Evolutionary conservation across 768 basidiomycete species (phyloP).

Genomic region (Phylloporus sp.): DNA sequence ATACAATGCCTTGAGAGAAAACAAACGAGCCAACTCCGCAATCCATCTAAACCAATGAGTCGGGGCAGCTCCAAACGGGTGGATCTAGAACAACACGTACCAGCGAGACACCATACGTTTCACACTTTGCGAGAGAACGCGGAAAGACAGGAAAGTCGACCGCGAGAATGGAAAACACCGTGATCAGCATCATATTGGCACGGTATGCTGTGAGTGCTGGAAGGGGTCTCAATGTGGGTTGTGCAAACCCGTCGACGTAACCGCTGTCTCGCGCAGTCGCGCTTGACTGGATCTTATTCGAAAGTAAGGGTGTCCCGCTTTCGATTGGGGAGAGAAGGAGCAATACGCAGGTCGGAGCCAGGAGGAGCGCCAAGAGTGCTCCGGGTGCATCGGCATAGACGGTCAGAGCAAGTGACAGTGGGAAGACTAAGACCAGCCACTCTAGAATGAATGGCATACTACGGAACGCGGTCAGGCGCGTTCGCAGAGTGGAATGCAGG

Average conservation of each 20-base stretch:
- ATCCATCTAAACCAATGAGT: constrained; percentile 71
- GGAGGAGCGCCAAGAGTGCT: constrained; percentile 45
- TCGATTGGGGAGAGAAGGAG: constrained; percentile 40
- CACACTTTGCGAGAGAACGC: constrained; percentile 82
- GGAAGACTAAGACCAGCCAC: constrained; percentile 63
- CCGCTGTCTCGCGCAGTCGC: background rate
- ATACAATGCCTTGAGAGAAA: constrained; percentile 90
- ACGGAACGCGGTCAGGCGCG: constrained; percentile 40
- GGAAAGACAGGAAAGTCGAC: constrained; percentile 96
- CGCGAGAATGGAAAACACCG: constrained; percentile 84
- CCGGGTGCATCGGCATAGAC: constrained; percentile 57
- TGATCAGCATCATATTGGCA: constrained; percentile 94
- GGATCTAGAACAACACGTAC: constrained; percentile 40
- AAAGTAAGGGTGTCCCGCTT: constrained; percentile 50
- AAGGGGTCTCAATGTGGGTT: constrained; percentile 37
- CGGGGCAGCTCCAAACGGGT: background rate
- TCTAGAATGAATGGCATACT: constrained; percentile 42
- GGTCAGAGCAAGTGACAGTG: constrained; percentile 81
- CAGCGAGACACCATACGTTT: constrained; percentile 91
- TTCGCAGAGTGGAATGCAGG: constrained; percentile 57
- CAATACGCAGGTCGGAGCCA: constrained; percentile 42
- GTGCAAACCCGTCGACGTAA: background rate
- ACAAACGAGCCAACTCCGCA: constrained; percentile 96
- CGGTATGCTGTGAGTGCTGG: constrained; percentile 84
- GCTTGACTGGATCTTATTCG: constrained; percentile 13